Evolutionary conservation across 768 basidiomycete species (phyloP).

Genomic region (Serendipita indica): DNA sequence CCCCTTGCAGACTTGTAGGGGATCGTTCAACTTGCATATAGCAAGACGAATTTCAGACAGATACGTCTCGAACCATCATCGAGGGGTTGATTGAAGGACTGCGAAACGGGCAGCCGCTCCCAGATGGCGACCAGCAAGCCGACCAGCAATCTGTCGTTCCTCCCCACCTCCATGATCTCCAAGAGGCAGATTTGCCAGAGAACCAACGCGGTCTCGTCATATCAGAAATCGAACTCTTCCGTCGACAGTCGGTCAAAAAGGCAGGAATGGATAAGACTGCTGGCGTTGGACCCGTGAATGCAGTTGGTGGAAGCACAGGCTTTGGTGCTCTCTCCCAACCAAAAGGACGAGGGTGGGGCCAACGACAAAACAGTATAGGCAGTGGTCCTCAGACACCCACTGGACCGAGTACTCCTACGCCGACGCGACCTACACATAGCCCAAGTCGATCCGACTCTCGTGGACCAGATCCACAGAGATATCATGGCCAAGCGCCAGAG

Average conservation of each 20-base stretch:
- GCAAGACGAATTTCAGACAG: conserved; percentile 53
- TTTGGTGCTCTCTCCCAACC: conserved; percentile 30
- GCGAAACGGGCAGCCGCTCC: conserved; percentile 59
- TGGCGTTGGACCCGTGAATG: conserved; percentile 16
- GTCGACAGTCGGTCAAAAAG: conserved; percentile 82
- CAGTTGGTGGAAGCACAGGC: conserved; percentile 37
- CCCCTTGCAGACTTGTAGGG: neutral
- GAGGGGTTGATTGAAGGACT: conserved; percentile 51
- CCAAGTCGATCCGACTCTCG: neutral
- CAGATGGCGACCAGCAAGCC: conserved; percentile 52
- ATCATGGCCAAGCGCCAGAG: neutral
- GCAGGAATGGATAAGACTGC: conserved; percentile 58
- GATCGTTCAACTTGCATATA: conserved; percentile 21
- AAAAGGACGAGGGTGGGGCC: conserved; percentile 68
- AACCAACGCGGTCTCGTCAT: conserved; percentile 83
- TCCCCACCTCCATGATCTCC: conserved; percentile 91
- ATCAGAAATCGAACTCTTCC: conserved; percentile 90
- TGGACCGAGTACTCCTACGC: neutral
- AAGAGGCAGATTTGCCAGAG: conserved; percentile 94
- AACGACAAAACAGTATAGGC: conserved; percentile 28
- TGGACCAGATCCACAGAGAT: conserved; percentile 7
- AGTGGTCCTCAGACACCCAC: neutral
- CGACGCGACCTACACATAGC: neutral
- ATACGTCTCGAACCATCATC: conserved; percentile 49
- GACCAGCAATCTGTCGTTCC: conserved; percentile 84